Percentiles rank a stretch among this genome's conserved stretches.
Evolutionary conservation across 1,139 yeast genomes (phyloP).

Genomic region (Saccharomyces hybrid): DNA sequence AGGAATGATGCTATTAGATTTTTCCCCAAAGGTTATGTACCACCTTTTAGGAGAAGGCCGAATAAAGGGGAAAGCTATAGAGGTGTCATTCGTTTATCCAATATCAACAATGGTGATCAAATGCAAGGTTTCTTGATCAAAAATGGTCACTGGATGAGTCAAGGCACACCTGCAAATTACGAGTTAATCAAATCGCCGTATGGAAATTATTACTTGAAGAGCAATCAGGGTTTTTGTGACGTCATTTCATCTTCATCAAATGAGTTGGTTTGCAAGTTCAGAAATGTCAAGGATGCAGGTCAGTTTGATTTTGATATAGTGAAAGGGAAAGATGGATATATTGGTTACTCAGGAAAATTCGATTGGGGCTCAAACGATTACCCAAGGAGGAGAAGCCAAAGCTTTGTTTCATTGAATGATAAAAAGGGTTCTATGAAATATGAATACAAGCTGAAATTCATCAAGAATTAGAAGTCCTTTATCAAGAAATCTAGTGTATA

Average conservation of each 20-base stretch:
- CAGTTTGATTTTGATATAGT: slow-evolving; percentile 45
- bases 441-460: slow-evolving; percentile 38
- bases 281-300: slow-evolving; percentile 36
- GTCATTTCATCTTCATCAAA: slow-evolving; percentile 33
- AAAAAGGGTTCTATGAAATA: slow-evolving; percentile 39
- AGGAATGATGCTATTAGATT: slow-evolving; percentile 64
- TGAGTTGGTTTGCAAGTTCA: slow-evolving; percentile 33
- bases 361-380: slow-evolving; percentile 54
- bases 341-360: slow-evolving; percentile 58
- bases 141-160: slow-evolving; percentile 75
- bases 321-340: slow-evolving; percentile 29
- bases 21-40: slow-evolving; percentile 58
- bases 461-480: slow-evolving; percentile 3
- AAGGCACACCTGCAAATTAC: slow-evolving; percentile 84
- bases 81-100: slow-evolving; percentile 49
- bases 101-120: slow-evolving; percentile 31
- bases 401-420: slow-evolving; percentile 38
- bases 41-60: slow-evolving; percentile 20
- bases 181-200: slow-evolving; percentile 47
- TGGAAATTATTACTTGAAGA: slow-evolving; percentile 62
- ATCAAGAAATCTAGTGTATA: too few species aligned
- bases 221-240: slow-evolving; percentile 72
- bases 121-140: slow-evolving; percentile 67
- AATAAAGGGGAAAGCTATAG: slow-evolving; percentile 20
- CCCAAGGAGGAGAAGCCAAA: slow-evolving; percentile 46